phyloP scores from a whole-genome alignment of 2,329 filamentous ascomycete genomes.

The Xylariaceae sp. region DNA sequence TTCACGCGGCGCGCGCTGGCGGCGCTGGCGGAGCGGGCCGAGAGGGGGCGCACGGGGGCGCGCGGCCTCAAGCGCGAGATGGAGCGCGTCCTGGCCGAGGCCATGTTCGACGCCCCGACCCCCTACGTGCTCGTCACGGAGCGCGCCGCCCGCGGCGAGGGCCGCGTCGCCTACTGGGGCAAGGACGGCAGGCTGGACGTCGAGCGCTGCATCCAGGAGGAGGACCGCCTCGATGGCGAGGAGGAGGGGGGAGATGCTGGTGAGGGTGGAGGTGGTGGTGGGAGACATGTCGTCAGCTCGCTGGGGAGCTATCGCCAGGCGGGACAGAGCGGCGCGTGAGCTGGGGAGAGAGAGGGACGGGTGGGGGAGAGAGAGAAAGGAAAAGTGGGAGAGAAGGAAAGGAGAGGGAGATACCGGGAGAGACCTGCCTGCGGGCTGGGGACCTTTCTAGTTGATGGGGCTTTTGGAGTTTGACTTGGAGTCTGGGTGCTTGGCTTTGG shows the following conservation, averaged over 20 bases:
- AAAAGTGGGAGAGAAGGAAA: too few species aligned
- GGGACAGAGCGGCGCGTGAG: conserved; percentile 25
- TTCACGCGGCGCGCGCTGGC: conserved; percentile 79
- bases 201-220: conserved; percentile 59
- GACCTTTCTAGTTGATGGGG: too few species aligned
- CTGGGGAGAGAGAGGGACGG: too few species aligned
- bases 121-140: conserved; percentile 70
- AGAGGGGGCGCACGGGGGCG: conserved; percentile 62
- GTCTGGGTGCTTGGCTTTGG: too few species aligned
- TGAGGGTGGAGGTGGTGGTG: conserved; percentile 1
- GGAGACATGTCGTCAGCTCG: conserved; percentile 12
- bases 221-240: conserved; percentile 34
- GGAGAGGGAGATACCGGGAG: too few species aligned
- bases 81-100: conserved; percentile 69
- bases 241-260: conserved; percentile 4
- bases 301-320: conserved; percentile 25
- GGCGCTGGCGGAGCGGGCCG: conserved; percentile 65
- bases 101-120: conserved; percentile 75
- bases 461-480: too few species aligned
- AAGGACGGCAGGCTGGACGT: conserved; percentile 64
- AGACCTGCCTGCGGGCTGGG: too few species aligned
- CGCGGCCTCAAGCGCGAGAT: conserved; percentile 73
- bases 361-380: too few species aligned
- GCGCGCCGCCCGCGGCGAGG: conserved; percentile 54
- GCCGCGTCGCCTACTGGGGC: conserved; percentile 56